Evolutionary conservation across 2,329 filamentous ascomycete genomes (phyloP), one percentile per base, ranked within the genome.

Genomic region (Ophiostoma perfectum): DNA sequence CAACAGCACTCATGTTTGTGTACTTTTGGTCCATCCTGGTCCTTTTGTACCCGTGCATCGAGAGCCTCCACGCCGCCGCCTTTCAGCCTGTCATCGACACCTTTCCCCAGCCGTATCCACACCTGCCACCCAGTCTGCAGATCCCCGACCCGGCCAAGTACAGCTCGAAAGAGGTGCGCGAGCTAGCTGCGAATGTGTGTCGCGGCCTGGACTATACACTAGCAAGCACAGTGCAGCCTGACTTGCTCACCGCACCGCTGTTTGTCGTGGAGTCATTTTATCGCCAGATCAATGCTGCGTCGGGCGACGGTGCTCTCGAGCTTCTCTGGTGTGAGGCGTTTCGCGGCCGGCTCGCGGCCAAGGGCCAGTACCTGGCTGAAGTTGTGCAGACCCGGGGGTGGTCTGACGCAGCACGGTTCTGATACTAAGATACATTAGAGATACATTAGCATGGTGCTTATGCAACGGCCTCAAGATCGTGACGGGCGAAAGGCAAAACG

Each of bases 21-120:
- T 82, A 83, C 73, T 86, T 84, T 74, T 86, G 84, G 84, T 79
- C 82, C 70, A 75, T 80, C 0, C 80, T 83, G 63, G 77, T 86
- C 41, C 71, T 81, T 12, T 79, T 87, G 64, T 80, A 82, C 70
- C 81, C 79, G 9, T 82, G 80, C 72, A 78, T 86, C 55, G 79
- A 80, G 69, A 72, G 73, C 16, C 75, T 87, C 16, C 78, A 84
- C 69, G 75, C 77, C 39, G 74, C 76, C 68, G 78, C 83, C 62
- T 80, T 79, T 70, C 77, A 83, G 69, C 78, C 81, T 0, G 78
- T 80, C 18, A 71, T 81, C 11, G 80, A 81, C 67, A 75, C 76
- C 1, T 80, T 78, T 63, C 76, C 79, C 2, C 73, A 77, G 45
- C 74, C 79, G 69, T 80, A 78, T 73, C 77, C 79, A 79, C 64